A percentile compares a stretch with the other conserved stretches of the same genome.
Evolutionary conservation across 148 eudicot genomes (phyloP).

Genomic region (Rhododendron molle): DNA sequence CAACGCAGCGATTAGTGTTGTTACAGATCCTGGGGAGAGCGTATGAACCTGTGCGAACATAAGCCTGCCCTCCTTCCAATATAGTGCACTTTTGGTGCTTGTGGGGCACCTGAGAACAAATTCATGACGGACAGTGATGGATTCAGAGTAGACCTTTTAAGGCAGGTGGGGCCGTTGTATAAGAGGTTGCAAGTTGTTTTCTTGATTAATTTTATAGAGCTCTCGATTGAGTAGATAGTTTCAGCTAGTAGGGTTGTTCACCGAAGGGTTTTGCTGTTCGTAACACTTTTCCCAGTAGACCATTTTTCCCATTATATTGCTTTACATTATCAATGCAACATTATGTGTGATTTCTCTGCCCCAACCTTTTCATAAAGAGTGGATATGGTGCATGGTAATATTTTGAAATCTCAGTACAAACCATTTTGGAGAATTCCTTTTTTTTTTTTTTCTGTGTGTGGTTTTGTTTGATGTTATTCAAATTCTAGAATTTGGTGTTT

Average conservation of each 20-base stretch:
- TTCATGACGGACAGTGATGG: neutral
- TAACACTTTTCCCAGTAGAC: neutral
- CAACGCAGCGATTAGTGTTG: neutral
- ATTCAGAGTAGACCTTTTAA: neutral
- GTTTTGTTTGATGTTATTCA: neutral
- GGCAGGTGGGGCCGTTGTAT: neutral
- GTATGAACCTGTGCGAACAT: neutral
- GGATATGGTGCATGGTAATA: neutral
- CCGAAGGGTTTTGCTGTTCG: neutral
- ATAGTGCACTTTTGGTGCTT: neutral
- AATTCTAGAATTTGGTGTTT: neutral
- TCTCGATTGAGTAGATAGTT: neutral
- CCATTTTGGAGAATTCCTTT: neutral
- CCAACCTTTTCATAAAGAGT: neutral
- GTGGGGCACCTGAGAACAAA: neutral
- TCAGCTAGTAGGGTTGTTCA: neutral
- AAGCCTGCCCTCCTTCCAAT: neutral
- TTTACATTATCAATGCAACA: neutral
- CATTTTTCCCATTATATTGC: neutral
- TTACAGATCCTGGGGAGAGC: neutral
- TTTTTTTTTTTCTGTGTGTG: neutral
- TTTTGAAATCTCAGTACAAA: neutral
- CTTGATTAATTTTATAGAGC: neutral
- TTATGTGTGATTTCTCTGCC: neutral
- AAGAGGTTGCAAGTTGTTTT: neutral